Conservation (phyloP, 129 eudicot species). For the Gnaphalium uliginosum region DNA sequence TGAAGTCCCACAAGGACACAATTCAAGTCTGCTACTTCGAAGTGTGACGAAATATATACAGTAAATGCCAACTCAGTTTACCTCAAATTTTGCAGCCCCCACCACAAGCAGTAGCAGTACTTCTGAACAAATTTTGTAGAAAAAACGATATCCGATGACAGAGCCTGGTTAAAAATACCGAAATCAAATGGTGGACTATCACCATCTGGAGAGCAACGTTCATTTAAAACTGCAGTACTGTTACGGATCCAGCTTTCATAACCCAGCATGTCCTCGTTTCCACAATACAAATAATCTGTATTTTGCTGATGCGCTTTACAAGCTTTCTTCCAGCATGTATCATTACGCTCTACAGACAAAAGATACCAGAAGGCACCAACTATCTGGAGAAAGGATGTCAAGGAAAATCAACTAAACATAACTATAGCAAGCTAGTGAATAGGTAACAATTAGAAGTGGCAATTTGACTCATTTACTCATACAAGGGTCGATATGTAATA, state of each 20-base stretch:
- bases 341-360: slow-evolving; percentile 77
- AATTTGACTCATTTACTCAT: slow-evolving; percentile 3
- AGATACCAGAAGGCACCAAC: slow-evolving; percentile 98
- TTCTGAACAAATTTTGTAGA: slow-evolving; percentile 68
- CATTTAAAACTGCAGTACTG: slow-evolving; percentile 46
- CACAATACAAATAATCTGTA: slow-evolving; percentile 71
- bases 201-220: slow-evolving; percentile 51
- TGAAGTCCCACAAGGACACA: slow-evolving; percentile 9
- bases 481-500: neutral
- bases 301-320: slow-evolving; percentile 38
- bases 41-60: neutral
- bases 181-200: slow-evolving; percentile 76
- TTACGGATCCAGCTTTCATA: slow-evolving; percentile 51
- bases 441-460: neutral
- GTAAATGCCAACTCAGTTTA: slow-evolving; percentile 23
- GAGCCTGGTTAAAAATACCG: slow-evolving; percentile 85
- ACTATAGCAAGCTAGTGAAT: neutral
- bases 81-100: slow-evolving; percentile 98
- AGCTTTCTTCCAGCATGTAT: slow-evolving; percentile 87
- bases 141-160: slow-evolving; percentile 70
- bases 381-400: slow-evolving; percentile 53
- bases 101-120: slow-evolving; percentile 97
- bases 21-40: slow-evolving; percentile 8
- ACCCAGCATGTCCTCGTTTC: slow-evolving; percentile 49
- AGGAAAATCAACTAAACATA: slow-evolving; percentile 5